Base-by-base conservation (phyloP, 129 eudicot species). In the Ambrosia trifida region DNA sequence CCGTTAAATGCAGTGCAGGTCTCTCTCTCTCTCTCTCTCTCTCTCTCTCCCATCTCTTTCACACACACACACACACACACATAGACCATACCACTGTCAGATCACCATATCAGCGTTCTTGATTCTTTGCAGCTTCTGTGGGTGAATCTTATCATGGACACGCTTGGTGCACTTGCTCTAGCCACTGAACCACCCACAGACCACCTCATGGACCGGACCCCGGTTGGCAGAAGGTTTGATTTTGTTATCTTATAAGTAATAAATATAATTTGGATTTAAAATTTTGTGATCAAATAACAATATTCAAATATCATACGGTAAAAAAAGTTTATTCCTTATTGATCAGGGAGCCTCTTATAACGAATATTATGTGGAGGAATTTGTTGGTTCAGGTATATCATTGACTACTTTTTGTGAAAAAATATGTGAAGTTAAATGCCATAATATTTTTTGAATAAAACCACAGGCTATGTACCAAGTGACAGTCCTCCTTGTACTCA, bases 111-210 rank as follows among this genome's bases (percentile, higher is more conserved):
- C 24, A 24, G 53, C 10, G 4, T 18, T 18, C 47, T 31, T 43
- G 63, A 19, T 65, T 60, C 16, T 59, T 57, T 72, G 24, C 89
- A 93, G 98, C 98, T 93, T 19, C 95, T 93, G 40, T 93, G 98
- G 98, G 98, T 93, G 28, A 93, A 93, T 76, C 96, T 93, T 54
- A 93, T 93, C 33, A 93, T 93, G 98, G 98, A 93, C 81, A 93
- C 98, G 5, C 95, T 93, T 31, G 98, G 98, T 59, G 98, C 98
- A 43, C 96, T 93, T 77, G 98, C 98, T 20, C 81, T 93, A 43
- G 98, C 98, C 70, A 93, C 98, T 12, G 98, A 93, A 78, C 96
- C 96, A 64, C 98, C 98, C 18, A 93, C 98, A 3, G 96, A 93
- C 79, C 95, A 93, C 76, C 96, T 93, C 54, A 93, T 93, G 98